Evolutionary conservation across 345 rosid species (phyloP).

Genomic region (Kernera saxatilis): DNA sequence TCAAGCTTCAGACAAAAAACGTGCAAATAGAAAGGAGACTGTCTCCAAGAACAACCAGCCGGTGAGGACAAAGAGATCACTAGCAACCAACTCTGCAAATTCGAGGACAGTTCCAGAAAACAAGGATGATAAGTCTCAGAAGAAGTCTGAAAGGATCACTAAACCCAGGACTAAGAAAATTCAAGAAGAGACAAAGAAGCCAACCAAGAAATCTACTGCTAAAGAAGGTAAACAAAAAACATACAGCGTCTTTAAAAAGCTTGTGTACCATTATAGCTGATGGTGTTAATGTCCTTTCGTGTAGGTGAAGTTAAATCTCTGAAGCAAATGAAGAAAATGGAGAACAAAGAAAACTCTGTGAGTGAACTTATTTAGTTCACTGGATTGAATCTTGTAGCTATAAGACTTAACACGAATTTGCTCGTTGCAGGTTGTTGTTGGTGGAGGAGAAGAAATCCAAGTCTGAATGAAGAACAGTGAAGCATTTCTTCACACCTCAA

Average conservation of each 20-base stretch:
- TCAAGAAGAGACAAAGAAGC: conserved; percentile 38
- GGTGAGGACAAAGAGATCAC: conserved; percentile 36
- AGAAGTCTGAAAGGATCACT: conserved; percentile 44
- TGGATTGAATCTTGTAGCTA: background rate
- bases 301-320: conserved; percentile 46
- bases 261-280: background rate
- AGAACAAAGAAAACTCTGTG: conserved; percentile 68
- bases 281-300: background rate
- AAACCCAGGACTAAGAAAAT: conserved; percentile 39
- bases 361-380: background rate
- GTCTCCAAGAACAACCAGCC: conserved; percentile 36
- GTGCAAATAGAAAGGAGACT: conserved; percentile 37
- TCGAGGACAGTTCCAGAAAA: conserved; percentile 39
- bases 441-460: conserved; percentile 24
- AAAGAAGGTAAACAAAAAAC: conserved; percentile 41
- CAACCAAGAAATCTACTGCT: conserved; percentile 37
- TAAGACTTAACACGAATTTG: background rate
- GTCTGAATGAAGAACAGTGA: conserved; percentile 19
- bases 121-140: conserved; percentile 37
- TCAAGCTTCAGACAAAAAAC: conserved; percentile 35
- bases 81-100: conserved; percentile 35
- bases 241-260: background rate
- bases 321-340: conserved; percentile 28
- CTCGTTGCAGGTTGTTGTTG: conserved; percentile 11
- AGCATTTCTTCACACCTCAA: background rate